A percentile compares a stretch with the other conserved stretches of the same genome.
Evolutionary conservation across 2,329 filamentous ascomycete genomes (phyloP).

Genomic region (Cephalotrichum gorgonifer): DNA sequence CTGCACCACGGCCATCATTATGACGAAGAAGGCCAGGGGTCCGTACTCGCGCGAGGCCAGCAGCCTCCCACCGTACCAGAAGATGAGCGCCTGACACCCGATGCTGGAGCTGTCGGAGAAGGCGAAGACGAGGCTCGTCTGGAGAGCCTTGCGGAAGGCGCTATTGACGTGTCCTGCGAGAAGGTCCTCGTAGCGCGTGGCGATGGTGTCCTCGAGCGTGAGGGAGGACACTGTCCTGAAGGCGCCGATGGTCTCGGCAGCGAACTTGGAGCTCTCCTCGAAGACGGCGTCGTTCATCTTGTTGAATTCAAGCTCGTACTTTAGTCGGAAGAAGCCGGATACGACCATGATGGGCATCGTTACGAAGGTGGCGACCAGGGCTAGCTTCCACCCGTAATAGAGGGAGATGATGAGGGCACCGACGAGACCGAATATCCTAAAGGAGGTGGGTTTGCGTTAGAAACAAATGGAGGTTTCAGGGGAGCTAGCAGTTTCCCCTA

Average conservation of each 20-base stretch:
- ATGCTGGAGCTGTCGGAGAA: constrained; percentile 58
- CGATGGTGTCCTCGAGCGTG: constrained; percentile 58
- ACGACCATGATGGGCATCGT: constrained; percentile 38
- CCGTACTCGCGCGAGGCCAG: constrained; percentile 39
- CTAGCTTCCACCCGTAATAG: constrained; percentile 67
- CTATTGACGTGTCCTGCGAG: constrained; percentile 46
- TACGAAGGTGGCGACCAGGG: constrained; percentile 55
- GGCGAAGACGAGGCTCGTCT: constrained; percentile 55
- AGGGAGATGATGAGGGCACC: constrained; percentile 60
- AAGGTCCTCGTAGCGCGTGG: constrained; percentile 47
- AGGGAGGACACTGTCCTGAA: constrained; percentile 63
- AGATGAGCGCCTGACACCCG: constrained; percentile 51
- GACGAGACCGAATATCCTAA: constrained; percentile 51
- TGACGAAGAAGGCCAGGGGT: constrained; percentile 39
- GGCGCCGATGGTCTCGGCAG: constrained; percentile 62
- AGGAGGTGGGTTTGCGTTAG: constrained; percentile 19
- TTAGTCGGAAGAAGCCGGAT: constrained; percentile 40
- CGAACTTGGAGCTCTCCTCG: constrained; percentile 62
- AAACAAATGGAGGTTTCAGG: no score
- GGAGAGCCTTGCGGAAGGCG: constrained; percentile 52
- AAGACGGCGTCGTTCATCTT: constrained; percentile 59
- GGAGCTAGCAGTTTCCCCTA: no score
- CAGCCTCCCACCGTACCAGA: constrained; percentile 57
- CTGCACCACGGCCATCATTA: constrained; percentile 57
- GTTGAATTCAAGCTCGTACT: constrained; percentile 56